phyloP scores from a whole-genome alignment of 805 yeast genomes.

The Candida loeiensis region DNA sequence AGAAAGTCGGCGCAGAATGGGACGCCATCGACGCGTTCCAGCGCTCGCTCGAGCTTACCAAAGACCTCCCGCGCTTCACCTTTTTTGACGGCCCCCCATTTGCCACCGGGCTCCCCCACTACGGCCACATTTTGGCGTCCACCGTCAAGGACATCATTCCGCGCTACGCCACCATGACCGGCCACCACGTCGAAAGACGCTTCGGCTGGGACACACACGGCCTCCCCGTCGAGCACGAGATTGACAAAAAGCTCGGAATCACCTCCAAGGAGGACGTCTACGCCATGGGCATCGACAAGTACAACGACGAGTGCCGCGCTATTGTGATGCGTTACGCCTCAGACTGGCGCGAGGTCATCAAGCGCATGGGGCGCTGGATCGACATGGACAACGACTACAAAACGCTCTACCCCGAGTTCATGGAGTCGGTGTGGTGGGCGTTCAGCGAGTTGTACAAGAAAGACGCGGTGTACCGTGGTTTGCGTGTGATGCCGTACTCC shows the following conservation, averaged over 20 bases:
- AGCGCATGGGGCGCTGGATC: constrained; percentile 97
- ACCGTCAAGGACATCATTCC: constrained; percentile 97
- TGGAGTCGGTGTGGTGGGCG: constrained; percentile 99
- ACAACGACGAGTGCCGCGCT: constrained; percentile 90
- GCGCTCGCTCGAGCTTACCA: constrained; percentile 73
- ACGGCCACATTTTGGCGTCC: constrained; percentile 95
- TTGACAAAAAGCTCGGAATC: constrained; percentile 94
- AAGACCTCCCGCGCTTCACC: constrained; percentile 83
- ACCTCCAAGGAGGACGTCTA: constrained; percentile 92
- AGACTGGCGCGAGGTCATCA: constrained; percentile 92
- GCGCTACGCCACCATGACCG: constrained; percentile 96
- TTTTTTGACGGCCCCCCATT: constrained; percentile 99
- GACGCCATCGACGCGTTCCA: constrained; percentile 92
- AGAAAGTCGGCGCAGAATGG: constrained; percentile 77
- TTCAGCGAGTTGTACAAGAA: constrained; percentile 84
- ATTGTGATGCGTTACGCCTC: constrained; percentile 96
- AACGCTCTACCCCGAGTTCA: constrained; percentile 89
- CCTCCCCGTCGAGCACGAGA: constrained; percentile 96
- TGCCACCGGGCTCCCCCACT: constrained; percentile 99
- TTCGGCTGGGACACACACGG: constrained; percentile 99
- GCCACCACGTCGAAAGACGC: constrained; percentile 92
- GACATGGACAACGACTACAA: constrained; percentile 98
- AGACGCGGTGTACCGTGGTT: constrained; percentile 89
- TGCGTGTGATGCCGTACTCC: constrained; percentile 98
- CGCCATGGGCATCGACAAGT: constrained; percentile 89